Percentiles rank a stretch among this genome's conserved stretches.
phyloP scores from a whole-genome alignment of 2,329 filamentous ascomycete genomes.

The Pyrenochaeta sp. region DNA sequence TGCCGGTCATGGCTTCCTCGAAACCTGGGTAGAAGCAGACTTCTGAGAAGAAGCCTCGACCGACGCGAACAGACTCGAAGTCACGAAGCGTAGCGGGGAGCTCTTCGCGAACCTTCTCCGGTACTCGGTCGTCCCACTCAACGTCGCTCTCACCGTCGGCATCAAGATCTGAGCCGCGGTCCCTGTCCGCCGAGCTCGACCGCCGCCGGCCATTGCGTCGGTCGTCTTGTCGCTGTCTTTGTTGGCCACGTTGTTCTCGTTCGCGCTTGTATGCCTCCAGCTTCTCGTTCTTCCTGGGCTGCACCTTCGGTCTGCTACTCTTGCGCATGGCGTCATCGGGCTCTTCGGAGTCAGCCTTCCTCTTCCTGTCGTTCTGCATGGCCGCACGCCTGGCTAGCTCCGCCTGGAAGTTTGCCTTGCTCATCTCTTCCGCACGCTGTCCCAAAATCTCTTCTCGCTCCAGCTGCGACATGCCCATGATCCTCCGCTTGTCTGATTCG shows the following conservation, averaged over 20 bases:
- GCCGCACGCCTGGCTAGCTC: conserved; percentile 81
- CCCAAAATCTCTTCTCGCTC: conserved; percentile 90
- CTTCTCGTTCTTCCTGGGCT: conserved; percentile 70
- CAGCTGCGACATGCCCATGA: conserved; percentile 88
- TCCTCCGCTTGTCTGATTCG: conserved; percentile 64
- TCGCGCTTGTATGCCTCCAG: conserved; percentile 71
- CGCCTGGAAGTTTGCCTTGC: conserved; percentile 81
- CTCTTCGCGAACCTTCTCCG: conserved; percentile 66
- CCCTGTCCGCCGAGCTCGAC: conserved; percentile 52
- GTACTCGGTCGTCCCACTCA: conserved; percentile 72
- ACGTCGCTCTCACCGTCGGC: conserved; percentile 77
- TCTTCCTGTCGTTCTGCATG: conserved; percentile 70
- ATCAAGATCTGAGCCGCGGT: conserved; percentile 64
- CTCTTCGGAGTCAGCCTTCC: conserved; percentile 81
- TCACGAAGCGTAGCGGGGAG: conserved; percentile 79
- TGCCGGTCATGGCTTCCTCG: conserved; percentile 79
- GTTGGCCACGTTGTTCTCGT: conserved; percentile 67
- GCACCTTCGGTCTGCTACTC: conserved; percentile 61
- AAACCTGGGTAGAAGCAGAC: conserved; percentile 95
- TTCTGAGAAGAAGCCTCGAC: conserved; percentile 84
- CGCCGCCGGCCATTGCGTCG: conserved; percentile 57
- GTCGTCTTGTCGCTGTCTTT: conserved; percentile 60
- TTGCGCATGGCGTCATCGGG: conserved; percentile 80
- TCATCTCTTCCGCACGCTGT: conserved; percentile 83
- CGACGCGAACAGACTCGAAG: conserved; percentile 83